Conservation (phyloP, 495 filamentous ascomycete species). For the Xylaria curta region DNA sequence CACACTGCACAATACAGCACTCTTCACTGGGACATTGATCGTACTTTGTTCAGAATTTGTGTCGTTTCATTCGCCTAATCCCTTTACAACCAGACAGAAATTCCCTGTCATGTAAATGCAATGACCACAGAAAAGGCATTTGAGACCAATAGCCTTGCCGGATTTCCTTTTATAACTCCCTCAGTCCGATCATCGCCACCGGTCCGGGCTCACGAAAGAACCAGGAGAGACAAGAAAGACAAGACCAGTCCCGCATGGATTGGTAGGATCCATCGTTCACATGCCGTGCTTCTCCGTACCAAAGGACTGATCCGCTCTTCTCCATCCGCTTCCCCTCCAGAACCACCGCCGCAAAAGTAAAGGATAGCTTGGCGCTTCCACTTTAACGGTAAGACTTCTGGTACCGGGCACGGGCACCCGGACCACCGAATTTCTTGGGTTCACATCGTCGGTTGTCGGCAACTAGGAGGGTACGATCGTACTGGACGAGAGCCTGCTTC, state of each 20-base stretch:
- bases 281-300: constrained; percentile 30
- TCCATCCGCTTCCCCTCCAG: constrained; percentile 27
- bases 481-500: constrained; percentile 91
- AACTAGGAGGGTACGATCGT: constrained; percentile 96
- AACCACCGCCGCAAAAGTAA: constrained; percentile 26
- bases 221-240: constrained; percentile 31
- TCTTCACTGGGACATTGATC: not conserved
- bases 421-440: constrained; percentile 93
- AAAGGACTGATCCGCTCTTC: constrained; percentile 25
- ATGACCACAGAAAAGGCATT: constrained; percentile 37
- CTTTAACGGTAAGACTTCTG: constrained; percentile 81
- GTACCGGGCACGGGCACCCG: constrained; percentile 93
- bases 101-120: constrained; percentile 46
- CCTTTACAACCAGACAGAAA: constrained; percentile 42
- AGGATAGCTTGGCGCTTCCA: constrained; percentile 15
- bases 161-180: constrained; percentile 41
- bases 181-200: constrained; percentile 39
- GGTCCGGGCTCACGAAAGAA: constrained; percentile 36
- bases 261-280: constrained; percentile 27
- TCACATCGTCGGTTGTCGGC: constrained; percentile 95
- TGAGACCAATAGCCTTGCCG: constrained; percentile 35
- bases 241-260: constrained; percentile 29
- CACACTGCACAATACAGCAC: not conserved
- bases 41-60: constrained; percentile 35
- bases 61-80: constrained; percentile 48